phyloP scores from a whole-genome alignment of 2,329 filamentous ascomycete genomes.

The Alternaria triticina region DNA sequence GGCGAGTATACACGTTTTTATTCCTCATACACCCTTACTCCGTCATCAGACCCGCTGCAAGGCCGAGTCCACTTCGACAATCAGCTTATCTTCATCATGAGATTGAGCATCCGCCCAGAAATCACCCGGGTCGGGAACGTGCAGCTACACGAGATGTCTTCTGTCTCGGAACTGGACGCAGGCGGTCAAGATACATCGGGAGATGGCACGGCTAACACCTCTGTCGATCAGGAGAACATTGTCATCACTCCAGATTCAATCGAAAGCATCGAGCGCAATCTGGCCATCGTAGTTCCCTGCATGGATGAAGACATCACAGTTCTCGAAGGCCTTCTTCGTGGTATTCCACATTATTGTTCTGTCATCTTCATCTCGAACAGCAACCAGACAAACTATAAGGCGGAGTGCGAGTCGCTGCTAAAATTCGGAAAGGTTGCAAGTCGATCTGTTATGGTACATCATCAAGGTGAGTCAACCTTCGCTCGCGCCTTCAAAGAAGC shows the following conservation, averaged over 20 bases:
- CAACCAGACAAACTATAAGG: conserved; percentile 4
- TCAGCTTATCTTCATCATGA: not conserved
- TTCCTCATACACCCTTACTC: not conserved
- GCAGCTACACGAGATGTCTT: conserved; percentile 11
- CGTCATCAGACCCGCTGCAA: not conserved
- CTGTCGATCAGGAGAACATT: not conserved
- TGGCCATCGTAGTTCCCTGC: conserved; percentile 20
- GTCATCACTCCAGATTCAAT: conserved; percentile 10
- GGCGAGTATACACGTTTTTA: not conserved
- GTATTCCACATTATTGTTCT: conserved; percentile 20
- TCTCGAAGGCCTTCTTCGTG: conserved; percentile 19
- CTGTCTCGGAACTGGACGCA: conserved; percentile 19
- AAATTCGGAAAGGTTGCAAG: conserved; percentile 3
- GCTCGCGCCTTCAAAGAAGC: conserved; percentile 14
- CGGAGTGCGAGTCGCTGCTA: conserved; percentile 9
- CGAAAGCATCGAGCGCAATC: conserved; percentile 9
- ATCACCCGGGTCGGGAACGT: conserved; percentile 13
- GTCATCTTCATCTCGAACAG: conserved; percentile 25
- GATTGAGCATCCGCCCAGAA: not conserved
- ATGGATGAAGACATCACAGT: conserved; percentile 21
- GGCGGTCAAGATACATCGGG: not conserved
- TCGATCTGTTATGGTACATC: conserved; percentile 8
- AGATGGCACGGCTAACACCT: not conserved
- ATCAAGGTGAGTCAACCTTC: conserved; percentile 15
- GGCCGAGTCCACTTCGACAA: not conserved